Percentiles rank a stretch among this genome's conserved stretches.
These are phyloP conservation scores for Astrothelium macrocarpum DNA, from an alignment of 495 filamentous ascomycete genomes.

Conservation along the genomic window DNA sequence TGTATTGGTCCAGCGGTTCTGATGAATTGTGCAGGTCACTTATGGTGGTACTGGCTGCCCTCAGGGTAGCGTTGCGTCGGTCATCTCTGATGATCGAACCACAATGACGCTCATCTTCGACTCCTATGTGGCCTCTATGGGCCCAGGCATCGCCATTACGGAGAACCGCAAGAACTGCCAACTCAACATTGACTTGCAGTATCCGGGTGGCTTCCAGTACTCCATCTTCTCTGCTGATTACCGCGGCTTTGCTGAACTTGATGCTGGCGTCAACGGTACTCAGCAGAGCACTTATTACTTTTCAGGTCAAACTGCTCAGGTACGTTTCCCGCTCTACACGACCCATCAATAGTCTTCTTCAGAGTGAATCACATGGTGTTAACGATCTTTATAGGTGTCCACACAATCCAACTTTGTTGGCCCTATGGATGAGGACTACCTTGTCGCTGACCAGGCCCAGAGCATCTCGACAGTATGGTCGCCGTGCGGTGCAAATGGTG, in stretches of 20 bases:
- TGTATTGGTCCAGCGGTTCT: not conserved
- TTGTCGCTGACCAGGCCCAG: constrained; percentile 25
- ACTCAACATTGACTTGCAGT: constrained; percentile 41
- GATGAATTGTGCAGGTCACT: constrained; percentile 17
- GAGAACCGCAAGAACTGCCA: constrained; percentile 44
- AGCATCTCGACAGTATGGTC: constrained; percentile 27
- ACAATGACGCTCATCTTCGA: constrained; percentile 42
- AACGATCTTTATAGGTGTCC: constrained; percentile 12
- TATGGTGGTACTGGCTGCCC: constrained; percentile 49
- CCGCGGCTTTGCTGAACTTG: constrained; percentile 39
- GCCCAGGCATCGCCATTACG: constrained; percentile 30
- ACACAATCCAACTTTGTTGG: constrained; percentile 25
- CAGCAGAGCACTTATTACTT: constrained; percentile 46
- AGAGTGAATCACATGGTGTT: not conserved
- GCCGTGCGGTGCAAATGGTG: constrained; percentile 27
- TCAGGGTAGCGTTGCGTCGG: constrained; percentile 40
- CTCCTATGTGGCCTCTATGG: constrained; percentile 39
- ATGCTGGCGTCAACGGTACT: constrained; percentile 36
- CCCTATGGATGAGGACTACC: constrained; percentile 24
- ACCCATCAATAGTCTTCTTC: not conserved
- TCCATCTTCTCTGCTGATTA: constrained; percentile 43
- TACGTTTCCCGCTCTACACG: constrained; percentile 7
- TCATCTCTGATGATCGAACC: constrained; percentile 43
- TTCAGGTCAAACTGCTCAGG: constrained; percentile 33
- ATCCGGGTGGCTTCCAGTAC: constrained; percentile 45